These are phyloP conservation scores for Dictyostelium purpureum DNA, from an alignment of 78 protist genomes.

Conservation along the genomic window DNA sequence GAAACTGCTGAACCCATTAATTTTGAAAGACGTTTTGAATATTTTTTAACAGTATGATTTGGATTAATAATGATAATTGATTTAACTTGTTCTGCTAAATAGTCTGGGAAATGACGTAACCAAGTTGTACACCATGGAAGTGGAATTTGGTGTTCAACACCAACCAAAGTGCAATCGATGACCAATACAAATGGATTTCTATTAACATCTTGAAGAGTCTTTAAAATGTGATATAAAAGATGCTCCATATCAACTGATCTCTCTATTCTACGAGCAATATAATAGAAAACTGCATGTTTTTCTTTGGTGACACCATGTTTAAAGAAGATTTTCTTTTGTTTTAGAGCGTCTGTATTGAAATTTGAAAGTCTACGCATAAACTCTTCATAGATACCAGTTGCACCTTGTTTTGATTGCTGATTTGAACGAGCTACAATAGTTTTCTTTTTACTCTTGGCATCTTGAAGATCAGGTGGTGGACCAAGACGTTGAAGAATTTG, in stretches of 20 bases:
- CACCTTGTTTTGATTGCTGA: not conserved
- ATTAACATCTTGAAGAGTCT: conserved; percentile 41
- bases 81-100: not conserved
- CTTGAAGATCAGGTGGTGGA: conserved; percentile 57
- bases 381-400: conserved; percentile 48
- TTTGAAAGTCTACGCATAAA: conserved; percentile 48
- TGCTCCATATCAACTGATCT: conserved; percentile 43
- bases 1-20: conserved; percentile 1
- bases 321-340: conserved; percentile 58
- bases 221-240: conserved; percentile 38
- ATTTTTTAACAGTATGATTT: conserved; percentile 41
- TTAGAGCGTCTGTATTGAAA: conserved; percentile 13
- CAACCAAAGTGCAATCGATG: conserved; percentile 44
- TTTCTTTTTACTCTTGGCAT: not conserved
- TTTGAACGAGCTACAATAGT: not conserved
- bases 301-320: conserved; percentile 55
- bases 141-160: conserved; percentile 23
- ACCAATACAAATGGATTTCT: conserved; percentile 39
- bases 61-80: conserved; percentile 11
- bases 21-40: conserved; percentile 33
- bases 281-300: conserved; percentile 56
- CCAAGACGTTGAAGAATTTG: conserved; percentile 63
- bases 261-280: conserved; percentile 61
- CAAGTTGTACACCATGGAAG: conserved; percentile 55
- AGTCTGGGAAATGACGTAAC: conserved; percentile 58